phyloP scores from a whole-genome alignment of 495 filamentous ascomycete genomes.

The Barbatosphaeria neglecta region DNA sequence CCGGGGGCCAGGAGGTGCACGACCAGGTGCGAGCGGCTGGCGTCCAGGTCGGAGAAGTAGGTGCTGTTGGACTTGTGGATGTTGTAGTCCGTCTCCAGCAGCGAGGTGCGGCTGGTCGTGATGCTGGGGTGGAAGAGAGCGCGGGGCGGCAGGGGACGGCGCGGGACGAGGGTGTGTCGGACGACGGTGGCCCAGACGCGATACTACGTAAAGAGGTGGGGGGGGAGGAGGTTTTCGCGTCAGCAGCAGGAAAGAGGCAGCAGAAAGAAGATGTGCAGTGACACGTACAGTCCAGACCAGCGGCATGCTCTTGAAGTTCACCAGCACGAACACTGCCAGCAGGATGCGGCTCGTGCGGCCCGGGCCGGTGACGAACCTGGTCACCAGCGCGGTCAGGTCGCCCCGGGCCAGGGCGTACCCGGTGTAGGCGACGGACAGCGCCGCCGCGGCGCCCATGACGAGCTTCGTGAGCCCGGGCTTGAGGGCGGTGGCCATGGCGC shows the following conservation, averaged over 20 bases:
- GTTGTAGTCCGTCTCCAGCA: slow-evolving; percentile 72
- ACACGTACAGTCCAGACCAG: slow-evolving; percentile 71
- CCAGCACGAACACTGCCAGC: slow-evolving; percentile 38
- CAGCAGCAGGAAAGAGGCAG: too few species aligned
- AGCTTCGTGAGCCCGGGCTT: slow-evolving; percentile 15
- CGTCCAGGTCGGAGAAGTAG: slow-evolving; percentile 73
- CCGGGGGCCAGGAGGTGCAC: slow-evolving; percentile 40
- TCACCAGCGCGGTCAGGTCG: slow-evolving; percentile 19
- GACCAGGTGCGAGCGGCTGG: slow-evolving; percentile 52
- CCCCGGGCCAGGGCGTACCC: slow-evolving; percentile 24
- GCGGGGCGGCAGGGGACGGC: slow-evolving; percentile 29
- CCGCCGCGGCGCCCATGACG: slow-evolving; percentile 20
- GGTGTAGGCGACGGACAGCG: slow-evolving; percentile 25
- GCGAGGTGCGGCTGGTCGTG: slow-evolving; percentile 42
- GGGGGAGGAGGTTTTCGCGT: too few species aligned
- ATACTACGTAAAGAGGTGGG: too few species aligned
- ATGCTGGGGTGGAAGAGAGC: slow-evolving; percentile 56
- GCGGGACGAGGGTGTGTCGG: slow-evolving; percentile 41
- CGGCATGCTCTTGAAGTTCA: slow-evolving; percentile 64
- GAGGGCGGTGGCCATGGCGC: slow-evolving; percentile 17
- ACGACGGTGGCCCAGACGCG: slow-evolving; percentile 52
- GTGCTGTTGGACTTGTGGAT: slow-evolving; percentile 76
- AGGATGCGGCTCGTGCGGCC: slow-evolving; percentile 36
- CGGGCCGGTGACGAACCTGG: slow-evolving; percentile 37
- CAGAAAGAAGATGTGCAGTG: slow-evolving; percentile 15